Evolutionary conservation across 1,139 yeast species (phyloP).

Genomic region (Hemisphaericaspora xylanilytica): DNA sequence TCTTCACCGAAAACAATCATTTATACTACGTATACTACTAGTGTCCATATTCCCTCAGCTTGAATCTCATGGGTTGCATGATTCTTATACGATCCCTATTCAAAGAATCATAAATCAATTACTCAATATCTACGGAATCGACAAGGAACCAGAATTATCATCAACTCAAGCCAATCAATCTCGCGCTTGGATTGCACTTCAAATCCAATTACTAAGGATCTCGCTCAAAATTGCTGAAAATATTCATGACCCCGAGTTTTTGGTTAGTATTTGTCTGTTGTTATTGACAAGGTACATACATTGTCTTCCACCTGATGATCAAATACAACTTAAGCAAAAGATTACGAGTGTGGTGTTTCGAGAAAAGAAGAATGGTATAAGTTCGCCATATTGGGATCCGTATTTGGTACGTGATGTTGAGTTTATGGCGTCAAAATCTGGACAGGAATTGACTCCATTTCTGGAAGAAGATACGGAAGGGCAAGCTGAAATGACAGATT

Average conservation of each 20-base stretch:
- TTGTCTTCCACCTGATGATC: constrained; percentile 42
- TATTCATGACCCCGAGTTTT: constrained; percentile 44
- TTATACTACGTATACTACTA: constrained; percentile 62
- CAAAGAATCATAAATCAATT: constrained; percentile 39
- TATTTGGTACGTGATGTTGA: constrained; percentile 55
- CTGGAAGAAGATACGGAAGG: constrained; percentile 22
- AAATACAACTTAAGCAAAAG: constrained; percentile 28
- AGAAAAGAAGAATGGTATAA: constrained; percentile 11
- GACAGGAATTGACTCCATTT: constrained; percentile 35
- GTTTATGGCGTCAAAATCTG: constrained; percentile 24
- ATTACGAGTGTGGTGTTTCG: constrained; percentile 17
- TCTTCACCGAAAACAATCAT: constrained; percentile 64
- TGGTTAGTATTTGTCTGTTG: constrained; percentile 48
- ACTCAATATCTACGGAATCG: constrained; percentile 42
- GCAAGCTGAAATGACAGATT: constrained; percentile 3
- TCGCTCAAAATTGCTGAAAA: constrained; percentile 55
- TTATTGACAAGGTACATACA: constrained; percentile 56
- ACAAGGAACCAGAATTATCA: constrained; percentile 26
- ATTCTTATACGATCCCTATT: constrained; percentile 11
- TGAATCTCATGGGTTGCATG: constrained; percentile 12
- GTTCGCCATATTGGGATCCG: constrained; percentile 66
- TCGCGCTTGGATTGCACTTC: constrained; percentile 54
- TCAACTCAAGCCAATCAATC: constrained; percentile 23
- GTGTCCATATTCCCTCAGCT: constrained; percentile 49
- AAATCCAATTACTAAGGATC: constrained; percentile 55